Percentiles rank a stretch among this genome's conserved stretches.
These are phyloP conservation scores for Fusarium metavorans DNA, from an alignment of 2,329 filamentous ascomycete genomes.

Conservation along the genomic window DNA sequence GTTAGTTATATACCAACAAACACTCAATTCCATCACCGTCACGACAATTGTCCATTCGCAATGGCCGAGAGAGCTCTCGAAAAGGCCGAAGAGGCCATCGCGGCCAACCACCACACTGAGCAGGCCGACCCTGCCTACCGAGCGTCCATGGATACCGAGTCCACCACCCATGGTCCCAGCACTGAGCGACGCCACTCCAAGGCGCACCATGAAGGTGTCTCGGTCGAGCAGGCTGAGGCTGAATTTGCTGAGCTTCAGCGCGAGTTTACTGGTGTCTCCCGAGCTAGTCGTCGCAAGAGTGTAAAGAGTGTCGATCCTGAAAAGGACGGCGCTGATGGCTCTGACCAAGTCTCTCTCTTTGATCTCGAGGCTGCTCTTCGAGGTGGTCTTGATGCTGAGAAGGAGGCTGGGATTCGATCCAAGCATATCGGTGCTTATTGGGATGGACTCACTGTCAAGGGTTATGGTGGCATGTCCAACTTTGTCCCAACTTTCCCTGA, in stretches of 20 bases:
- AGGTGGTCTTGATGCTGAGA: slow-evolving; percentile 77
- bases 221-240: slow-evolving; percentile 74
- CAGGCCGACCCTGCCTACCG: slow-evolving; percentile 41
- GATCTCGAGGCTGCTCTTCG: slow-evolving; percentile 81
- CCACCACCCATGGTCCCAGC: slow-evolving; percentile 43
- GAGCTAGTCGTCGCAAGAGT: slow-evolving; percentile 55
- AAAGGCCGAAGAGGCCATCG: slow-evolving; percentile 47
- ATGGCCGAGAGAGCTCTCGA: slow-evolving; percentile 48
- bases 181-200: slow-evolving; percentile 35
- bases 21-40: neutral
- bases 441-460: slow-evolving; percentile 81
- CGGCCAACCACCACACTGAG: slow-evolving; percentile 43
- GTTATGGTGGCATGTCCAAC: slow-evolving; percentile 79
- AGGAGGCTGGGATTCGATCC: slow-evolving; percentile 80
- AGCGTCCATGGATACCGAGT: slow-evolving; percentile 44
- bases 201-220: slow-evolving; percentile 61
- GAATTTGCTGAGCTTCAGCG: slow-evolving; percentile 77
- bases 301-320: slow-evolving; percentile 65
- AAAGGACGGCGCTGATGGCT: slow-evolving; percentile 59
- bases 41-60: neutral
- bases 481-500: slow-evolving; percentile 81
- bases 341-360: slow-evolving; percentile 67
- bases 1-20: slow-evolving; percentile 10
- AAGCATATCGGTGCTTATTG: slow-evolving; percentile 86
- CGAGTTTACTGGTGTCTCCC: slow-evolving; percentile 69